phyloP scores from a whole-genome alignment of 2,329 filamentous ascomycete genomes.

The Pseudogymnoascus sp. region DNA sequence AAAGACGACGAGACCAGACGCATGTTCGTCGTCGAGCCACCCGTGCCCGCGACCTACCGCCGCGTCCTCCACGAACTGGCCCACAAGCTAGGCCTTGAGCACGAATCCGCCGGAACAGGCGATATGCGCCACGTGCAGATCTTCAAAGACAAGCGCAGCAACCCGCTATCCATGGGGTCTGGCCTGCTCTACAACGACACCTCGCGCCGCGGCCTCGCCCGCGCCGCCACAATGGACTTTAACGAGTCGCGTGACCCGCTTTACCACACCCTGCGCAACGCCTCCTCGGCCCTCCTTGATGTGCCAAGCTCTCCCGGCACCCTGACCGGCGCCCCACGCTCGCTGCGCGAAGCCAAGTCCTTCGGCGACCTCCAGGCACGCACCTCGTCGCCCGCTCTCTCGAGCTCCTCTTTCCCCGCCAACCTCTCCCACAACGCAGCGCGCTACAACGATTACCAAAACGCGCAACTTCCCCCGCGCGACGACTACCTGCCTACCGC shows the following conservation, averaged over 20 bases:
- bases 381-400: constrained; percentile 85
- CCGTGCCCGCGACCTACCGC: constrained; percentile 72
- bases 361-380: constrained; percentile 93
- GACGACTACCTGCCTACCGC: constrained; percentile 35
- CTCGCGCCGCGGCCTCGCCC: constrained; percentile 75
- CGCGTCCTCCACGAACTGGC: constrained; percentile 89
- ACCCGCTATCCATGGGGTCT: constrained; percentile 26
- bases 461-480: constrained; percentile 69
- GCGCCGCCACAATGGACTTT: constrained; percentile 96
- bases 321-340: constrained; percentile 58
- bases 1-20: constrained; percentile 71
- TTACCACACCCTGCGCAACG: constrained; percentile 69
- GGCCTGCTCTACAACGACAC: constrained; percentile 56
- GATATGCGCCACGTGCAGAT: constrained; percentile 88
- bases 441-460: constrained; percentile 51
- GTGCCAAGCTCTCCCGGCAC: constrained; percentile 68
- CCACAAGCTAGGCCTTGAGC: constrained; percentile 87
- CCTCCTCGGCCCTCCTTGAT: constrained; percentile 73
- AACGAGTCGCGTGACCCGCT: constrained; percentile 67
- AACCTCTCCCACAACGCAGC: constrained; percentile 54
- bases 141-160: constrained; percentile 50
- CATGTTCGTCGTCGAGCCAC: constrained; percentile 73
- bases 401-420: constrained; percentile 77
- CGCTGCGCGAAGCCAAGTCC: constrained; percentile 87
- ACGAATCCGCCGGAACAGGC: constrained; percentile 80